Base-by-base conservation (phyloP, 805 yeast genomes). In the Candida sithepensis region DNA sequence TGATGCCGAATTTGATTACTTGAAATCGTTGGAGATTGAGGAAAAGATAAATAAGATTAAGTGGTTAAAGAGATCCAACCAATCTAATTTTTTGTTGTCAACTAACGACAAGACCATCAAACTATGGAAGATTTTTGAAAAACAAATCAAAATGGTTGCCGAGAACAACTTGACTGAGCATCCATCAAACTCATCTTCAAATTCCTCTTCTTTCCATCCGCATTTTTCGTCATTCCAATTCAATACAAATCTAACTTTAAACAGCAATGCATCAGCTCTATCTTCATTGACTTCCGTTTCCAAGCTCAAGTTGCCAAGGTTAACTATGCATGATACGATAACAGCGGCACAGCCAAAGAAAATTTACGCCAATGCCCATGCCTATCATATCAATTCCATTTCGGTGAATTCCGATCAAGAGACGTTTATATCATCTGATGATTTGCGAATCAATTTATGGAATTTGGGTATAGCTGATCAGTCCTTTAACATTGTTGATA, bases 71-170 rank as follows among this genome's bases (percentile, higher is more conserved):
- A 82, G 95, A 52, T 83, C 85, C 43, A 92, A 90, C 69, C 84
- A 85, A 62, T 88, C 97, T n/a, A 92, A 91, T 63, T 89, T 88
- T 62, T 72, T 94, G 58, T 75, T 94, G 56, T 83, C 92, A 28
- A 90, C 99, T 28, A 94, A 94, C 67, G 99, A 94, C 72, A 94
- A 94, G 70, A 94, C 99, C n/a, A 90, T 94, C 64, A 94, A 94
- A 73, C 78, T 94, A 52, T 94, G 99, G 99, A 94, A 94, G 68
- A 79, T 94, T 41, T 85, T 83, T 72, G 97, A 91, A 67, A 88
- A 90, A 65, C 88, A 87, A 60, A 85, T 94, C 56, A 88, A 88
- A 68, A 79, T 94, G 65, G 99, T 94, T 20, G 79, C 91, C 43
- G 97, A 92, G 64, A 94, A 89, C 68, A 94, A 94, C 69, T 70